Percentiles rank a stretch among this genome's conserved stretches.
phyloP scores from a whole-genome alignment of 2,329 filamentous ascomycete genomes.

The Berkeleyomyces basicola region DNA sequence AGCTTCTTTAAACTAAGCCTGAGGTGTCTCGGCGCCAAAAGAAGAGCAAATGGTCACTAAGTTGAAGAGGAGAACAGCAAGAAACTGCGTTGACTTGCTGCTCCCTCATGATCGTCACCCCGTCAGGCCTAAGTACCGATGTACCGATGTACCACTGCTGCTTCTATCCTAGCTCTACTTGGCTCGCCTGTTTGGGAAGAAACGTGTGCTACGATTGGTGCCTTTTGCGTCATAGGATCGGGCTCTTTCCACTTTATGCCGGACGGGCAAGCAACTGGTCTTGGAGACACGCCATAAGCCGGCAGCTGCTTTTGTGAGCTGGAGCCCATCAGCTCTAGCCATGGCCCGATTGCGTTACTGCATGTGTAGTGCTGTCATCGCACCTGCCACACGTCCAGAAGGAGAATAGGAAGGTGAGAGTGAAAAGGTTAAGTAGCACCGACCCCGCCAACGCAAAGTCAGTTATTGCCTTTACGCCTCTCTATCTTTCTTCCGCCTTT shows the following conservation, averaged over 20 bases:
- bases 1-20: neutral
- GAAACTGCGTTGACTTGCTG: neutral
- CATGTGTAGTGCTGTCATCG: neutral
- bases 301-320: neutral
- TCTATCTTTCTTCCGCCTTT: neutral
- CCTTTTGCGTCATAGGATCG: neutral
- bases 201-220: neutral
- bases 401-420: neutral
- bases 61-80: neutral
- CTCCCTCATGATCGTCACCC: neutral
- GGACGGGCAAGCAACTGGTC: neutral
- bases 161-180: neutral
- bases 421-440: constrained; percentile 1
- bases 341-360: neutral
- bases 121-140: neutral
- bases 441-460: neutral
- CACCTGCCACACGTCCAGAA: neutral
- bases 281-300: constrained; percentile 1
- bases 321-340: neutral
- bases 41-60: neutral
- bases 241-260: neutral
- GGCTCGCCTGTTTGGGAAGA: neutral
- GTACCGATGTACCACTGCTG: neutral
- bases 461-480: neutral
- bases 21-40: neutral